Percentiles rank a stretch among this genome's conserved stretches.
Conservation (phyloP, 2,329 filamentous ascomycete species). For the Alternaria sp. region DNA sequence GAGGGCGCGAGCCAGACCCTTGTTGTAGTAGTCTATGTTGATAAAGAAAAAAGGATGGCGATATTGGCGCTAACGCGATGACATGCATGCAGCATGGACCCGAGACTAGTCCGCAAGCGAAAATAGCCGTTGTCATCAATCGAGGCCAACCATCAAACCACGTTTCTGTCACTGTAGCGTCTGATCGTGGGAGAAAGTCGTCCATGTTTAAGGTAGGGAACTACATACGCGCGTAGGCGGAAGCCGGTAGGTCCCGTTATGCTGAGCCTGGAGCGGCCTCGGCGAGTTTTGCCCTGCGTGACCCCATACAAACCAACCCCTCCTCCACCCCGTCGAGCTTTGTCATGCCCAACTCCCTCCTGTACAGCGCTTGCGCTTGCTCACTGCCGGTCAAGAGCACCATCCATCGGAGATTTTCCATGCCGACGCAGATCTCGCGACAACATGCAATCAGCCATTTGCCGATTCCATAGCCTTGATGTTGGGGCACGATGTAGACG, state of each 20-base stretch:
- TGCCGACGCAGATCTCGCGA: slow-evolving; percentile 64
- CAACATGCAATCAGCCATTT: slow-evolving; percentile 71
- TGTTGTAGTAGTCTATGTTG: slow-evolving; percentile 8
- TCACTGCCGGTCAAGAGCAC: slow-evolving; percentile 40
- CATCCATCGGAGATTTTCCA: slow-evolving; percentile 65
- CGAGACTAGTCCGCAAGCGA: slow-evolving; percentile 28
- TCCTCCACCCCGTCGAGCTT: slow-evolving; percentile 30
- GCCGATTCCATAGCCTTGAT: slow-evolving; percentile 70
- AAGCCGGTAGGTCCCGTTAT: slow-evolving; percentile 15
- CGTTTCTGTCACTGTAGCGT: slow-evolving; percentile 27
- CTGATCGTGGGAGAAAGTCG: slow-evolving; percentile 34
- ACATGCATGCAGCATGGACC: slow-evolving; percentile 16
- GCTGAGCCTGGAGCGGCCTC: slow-evolving; percentile 18
- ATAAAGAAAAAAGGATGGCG: slow-evolving; percentile 22
- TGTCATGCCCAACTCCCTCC: slow-evolving; percentile 40
- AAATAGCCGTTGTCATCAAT: slow-evolving; percentile 30
- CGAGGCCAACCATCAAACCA: slow-evolving; percentile 32
- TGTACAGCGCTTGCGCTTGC: slow-evolving; percentile 38
- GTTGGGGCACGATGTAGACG: slow-evolving; percentile 69
- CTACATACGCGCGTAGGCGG: slow-evolving; percentile 5
- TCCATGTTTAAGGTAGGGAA: slow-evolving; percentile 21
- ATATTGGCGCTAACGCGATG: slow-evolving; percentile 16
- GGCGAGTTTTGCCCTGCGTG: slow-evolving; percentile 29
- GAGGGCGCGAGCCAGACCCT: slow-evolving; percentile 12
- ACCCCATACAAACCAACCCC: slow-evolving; percentile 37